A percentile compares a stretch with the other conserved stretches of the same genome.
Evolutionary conservation across 768 basidiomycete species (phyloP).

Genomic region (Pleurotus cornucopiae): DNA sequence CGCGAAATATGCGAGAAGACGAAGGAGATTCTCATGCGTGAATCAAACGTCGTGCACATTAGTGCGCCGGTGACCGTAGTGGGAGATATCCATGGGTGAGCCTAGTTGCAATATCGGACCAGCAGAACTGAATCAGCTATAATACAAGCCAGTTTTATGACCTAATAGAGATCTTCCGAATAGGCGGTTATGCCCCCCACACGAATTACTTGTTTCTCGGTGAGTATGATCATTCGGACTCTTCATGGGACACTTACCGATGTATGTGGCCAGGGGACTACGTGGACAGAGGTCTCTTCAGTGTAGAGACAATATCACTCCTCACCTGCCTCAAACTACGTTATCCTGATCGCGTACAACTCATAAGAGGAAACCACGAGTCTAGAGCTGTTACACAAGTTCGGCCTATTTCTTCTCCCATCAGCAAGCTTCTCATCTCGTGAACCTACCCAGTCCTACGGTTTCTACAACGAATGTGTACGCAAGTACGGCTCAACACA

Average conservation of each 20-base stretch:
- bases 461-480: slow-evolving; percentile 98
- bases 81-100: slow-evolving; percentile 98
- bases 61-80: slow-evolving; percentile 97
- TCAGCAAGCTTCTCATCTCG: slow-evolving; percentile 10
- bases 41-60: slow-evolving; percentile 97
- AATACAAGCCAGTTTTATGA: slow-evolving; percentile 94
- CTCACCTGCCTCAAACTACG: slow-evolving; percentile 95
- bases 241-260: not conserved
- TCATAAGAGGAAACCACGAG: slow-evolving; percentile 98
- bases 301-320: slow-evolving; percentile 97
- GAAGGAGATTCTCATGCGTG: slow-evolving; percentile 98
- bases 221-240: slow-evolving; percentile 34
- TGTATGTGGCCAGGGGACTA: slow-evolving; percentile 75
- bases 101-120: slow-evolving; percentile 15
- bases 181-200: slow-evolving; percentile 94
- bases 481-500: slow-evolving; percentile 94
- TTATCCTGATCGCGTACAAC: slow-evolving; percentile 93
- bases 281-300: slow-evolving; percentile 96
- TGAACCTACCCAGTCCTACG: slow-evolving; percentile 72
- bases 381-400: slow-evolving; percentile 97
- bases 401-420: slow-evolving; percentile 28
- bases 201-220: slow-evolving; percentile 99
- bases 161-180: slow-evolving; percentile 97
- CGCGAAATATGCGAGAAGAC: slow-evolving; percentile 99
- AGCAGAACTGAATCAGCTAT: slow-evolving; percentile 25